A percentile compares a stretch with the other conserved stretches of the same genome.
Evolutionary conservation across 1,139 yeast genomes (phyloP).

Genomic region (Meyerozyma smithsonii): DNA sequence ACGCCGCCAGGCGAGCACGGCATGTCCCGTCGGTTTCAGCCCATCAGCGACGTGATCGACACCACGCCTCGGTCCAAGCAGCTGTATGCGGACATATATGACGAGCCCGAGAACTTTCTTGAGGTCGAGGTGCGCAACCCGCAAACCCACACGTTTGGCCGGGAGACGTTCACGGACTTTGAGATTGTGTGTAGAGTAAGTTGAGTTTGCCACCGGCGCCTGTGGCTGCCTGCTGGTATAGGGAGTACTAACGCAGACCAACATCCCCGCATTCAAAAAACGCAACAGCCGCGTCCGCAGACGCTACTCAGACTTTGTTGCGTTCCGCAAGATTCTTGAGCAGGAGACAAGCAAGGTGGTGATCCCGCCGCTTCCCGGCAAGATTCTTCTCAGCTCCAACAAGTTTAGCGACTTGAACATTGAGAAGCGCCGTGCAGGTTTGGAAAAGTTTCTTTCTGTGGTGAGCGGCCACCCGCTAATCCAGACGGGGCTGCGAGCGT

Average conservation of each 20-base stretch:
- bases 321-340: slow-evolving; percentile 70
- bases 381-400: slow-evolving; percentile 59
- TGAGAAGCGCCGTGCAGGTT: slow-evolving; percentile 77
- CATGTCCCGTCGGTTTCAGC: slow-evolving; percentile 44
- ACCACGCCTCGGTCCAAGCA: slow-evolving; percentile 34
- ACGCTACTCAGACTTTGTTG: slow-evolving; percentile 86
- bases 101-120: slow-evolving; percentile 90
- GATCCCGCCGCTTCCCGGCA: slow-evolving; percentile 87
- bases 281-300: slow-evolving; percentile 69
- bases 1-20: too few relatives aligned
- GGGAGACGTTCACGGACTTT: slow-evolving; percentile 81
- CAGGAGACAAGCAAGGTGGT: slow-evolving; percentile 72
- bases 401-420: slow-evolving; percentile 81
- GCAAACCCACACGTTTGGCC: slow-evolving; percentile 69
- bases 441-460: slow-evolving; percentile 70
- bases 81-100: slow-evolving; percentile 77
- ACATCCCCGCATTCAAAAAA: slow-evolving; percentile 80
- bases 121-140: slow-evolving; percentile 85
- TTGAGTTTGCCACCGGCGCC: too few relatives aligned
- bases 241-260: slow-evolving; percentile 36
- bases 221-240: neutral
- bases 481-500: slow-evolving; percentile 82
- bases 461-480: slow-evolving; percentile 93
- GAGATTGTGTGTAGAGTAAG: slow-evolving; percentile 74
- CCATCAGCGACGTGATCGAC: slow-evolving; percentile 41